phyloP scores from a whole-genome alignment of 1,284 basidiomycete genomes.

The Boletus mariae region DNA sequence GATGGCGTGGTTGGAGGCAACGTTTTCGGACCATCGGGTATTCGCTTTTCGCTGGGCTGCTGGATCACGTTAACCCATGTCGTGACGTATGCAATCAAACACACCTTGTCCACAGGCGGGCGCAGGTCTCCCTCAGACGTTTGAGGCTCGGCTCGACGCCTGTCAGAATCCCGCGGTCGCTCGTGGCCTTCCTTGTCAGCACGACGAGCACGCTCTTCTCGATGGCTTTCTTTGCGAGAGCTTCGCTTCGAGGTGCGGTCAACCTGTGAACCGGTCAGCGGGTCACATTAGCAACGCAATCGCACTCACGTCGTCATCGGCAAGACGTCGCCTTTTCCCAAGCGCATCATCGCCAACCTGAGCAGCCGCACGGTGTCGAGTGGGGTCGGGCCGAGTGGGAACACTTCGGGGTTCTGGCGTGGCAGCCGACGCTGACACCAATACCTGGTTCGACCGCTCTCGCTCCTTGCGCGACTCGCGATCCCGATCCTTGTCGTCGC shows the following conservation, averaged over 20 bases:
- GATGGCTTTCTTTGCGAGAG: conserved; percentile 69
- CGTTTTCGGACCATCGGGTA: conserved; percentile 53
- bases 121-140: conserved; percentile 43
- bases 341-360: conserved; percentile 50
- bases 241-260: conserved; percentile 70
- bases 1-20: conserved; percentile 61
- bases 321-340: conserved; percentile 62
- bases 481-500: conserved; percentile 39
- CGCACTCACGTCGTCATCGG: conserved; percentile 59
- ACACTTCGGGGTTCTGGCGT: conserved; percentile 48
- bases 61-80: background rate
- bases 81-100: conserved; percentile 6
- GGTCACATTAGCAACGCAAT: conserved; percentile 7
- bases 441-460: conserved; percentile 38
- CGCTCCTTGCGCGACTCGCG: conserved; percentile 49
- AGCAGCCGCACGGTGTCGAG: conserved; percentile 47
- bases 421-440: conserved; percentile 25
- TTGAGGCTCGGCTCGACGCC: conserved; percentile 64
- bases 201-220: conserved; percentile 65
- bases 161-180: conserved; percentile 60
- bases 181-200: conserved; percentile 70
- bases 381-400: conserved; percentile 55
- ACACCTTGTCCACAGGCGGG: conserved; percentile 58
- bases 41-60: conserved; percentile 53
- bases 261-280: conserved; percentile 39